phyloP scores from a whole-genome alignment of 176 grass and related monocot species.

The Zizania latifolia region DNA sequence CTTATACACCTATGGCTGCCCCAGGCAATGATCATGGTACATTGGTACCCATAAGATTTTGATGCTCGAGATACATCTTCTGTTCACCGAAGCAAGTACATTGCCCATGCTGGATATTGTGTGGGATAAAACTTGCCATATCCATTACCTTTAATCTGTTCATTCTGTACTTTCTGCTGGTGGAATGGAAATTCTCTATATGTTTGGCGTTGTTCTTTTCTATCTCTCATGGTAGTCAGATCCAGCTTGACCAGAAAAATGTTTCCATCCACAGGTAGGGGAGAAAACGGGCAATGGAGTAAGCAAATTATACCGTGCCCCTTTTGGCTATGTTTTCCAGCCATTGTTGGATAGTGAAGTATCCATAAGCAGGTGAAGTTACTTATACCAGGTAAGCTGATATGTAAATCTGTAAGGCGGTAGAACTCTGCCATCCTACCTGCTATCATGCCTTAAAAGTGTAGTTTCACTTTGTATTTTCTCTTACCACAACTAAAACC shows the following conservation, averaged over 20 bases:
- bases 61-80: constrained; percentile 25
- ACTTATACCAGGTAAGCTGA: not conserved
- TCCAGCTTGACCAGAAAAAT: not conserved
- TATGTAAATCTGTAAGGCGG: not conserved
- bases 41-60: constrained; percentile 21
- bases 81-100: constrained; percentile 18
- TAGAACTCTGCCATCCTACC: not conserved
- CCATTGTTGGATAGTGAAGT: not conserved
- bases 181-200: not conserved
- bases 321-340: not conserved
- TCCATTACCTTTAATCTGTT: not conserved
- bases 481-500: not conserved
- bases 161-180: not conserved
- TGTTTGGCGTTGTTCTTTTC: not conserved
- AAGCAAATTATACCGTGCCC: not conserved
- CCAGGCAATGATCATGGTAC: constrained; percentile 24
- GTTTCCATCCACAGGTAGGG: not conserved
- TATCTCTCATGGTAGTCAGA: not conserved
- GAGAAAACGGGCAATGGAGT: not conserved
- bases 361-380: not conserved
- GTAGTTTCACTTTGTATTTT: not conserved
- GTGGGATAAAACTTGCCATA: constrained; percentile 4
- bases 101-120: constrained; percentile 2
- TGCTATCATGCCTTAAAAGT: constrained; percentile 11
- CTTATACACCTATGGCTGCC: constrained; percentile 14